Evolutionary conservation across 768 basidiomycete genomes (phyloP).

Genomic region (Tylopilus plumbeoviolaceoides): DNA sequence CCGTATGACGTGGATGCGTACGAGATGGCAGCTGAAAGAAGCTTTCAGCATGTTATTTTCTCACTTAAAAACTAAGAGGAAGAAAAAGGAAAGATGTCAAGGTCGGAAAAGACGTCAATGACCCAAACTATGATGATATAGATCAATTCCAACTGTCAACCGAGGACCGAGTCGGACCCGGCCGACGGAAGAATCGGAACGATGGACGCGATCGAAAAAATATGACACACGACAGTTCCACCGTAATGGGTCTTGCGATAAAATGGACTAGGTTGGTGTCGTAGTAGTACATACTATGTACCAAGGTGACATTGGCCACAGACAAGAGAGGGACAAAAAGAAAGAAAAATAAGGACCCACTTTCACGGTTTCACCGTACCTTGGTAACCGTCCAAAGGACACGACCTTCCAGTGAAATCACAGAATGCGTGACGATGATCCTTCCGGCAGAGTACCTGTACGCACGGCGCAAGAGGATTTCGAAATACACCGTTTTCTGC

Average conservation of each 20-base stretch:
- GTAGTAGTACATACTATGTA: not conserved
- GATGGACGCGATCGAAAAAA: not conserved
- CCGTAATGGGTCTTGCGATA: not conserved
- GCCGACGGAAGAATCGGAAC: too few relatives aligned
- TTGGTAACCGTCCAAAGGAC: not conserved
- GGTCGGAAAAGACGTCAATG: not conserved
- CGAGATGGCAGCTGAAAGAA: not conserved
- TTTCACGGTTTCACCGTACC: not conserved
- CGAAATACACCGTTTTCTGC: not conserved
- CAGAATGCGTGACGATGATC: constrained; percentile 7
- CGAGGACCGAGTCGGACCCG: not conserved
- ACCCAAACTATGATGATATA: not conserved
- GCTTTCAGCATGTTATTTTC: not conserved
- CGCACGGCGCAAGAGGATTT: constrained; percentile 10
- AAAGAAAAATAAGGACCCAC: not conserved
- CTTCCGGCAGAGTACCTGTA: constrained; percentile 14
- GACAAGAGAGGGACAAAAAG: not conserved
- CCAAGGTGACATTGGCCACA: too few relatives aligned
- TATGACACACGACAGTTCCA: not conserved
- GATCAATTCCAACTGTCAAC: not conserved
- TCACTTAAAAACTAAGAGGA: not conserved
- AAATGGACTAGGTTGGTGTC: not conserved
- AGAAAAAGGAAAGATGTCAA: not conserved
- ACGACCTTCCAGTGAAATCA: not conserved
- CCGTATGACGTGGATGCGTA: not conserved